Conservation (phyloP, 495 filamentous ascomycete species). For the Acidomyces sp. region DNA sequence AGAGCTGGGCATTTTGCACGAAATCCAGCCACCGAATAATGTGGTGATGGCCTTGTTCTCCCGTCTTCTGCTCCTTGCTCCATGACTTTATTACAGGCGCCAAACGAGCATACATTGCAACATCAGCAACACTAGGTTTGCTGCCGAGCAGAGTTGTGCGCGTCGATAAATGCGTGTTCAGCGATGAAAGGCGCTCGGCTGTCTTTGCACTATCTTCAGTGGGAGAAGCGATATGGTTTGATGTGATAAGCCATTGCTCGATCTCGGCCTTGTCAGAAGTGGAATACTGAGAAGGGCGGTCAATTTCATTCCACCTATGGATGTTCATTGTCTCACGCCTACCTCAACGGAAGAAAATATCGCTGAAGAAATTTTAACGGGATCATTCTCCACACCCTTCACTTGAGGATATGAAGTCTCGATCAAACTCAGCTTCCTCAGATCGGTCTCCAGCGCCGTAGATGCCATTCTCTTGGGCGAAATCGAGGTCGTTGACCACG, state of each 20-base stretch:
- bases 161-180: slow-evolving; percentile 77
- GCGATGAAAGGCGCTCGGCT: slow-evolving; percentile 43
- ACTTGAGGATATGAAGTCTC: slow-evolving; percentile 15
- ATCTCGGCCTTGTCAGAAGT: slow-evolving; percentile 70
- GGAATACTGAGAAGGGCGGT: slow-evolving; percentile 43
- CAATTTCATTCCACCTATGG: neutral
- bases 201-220: slow-evolving; percentile 45
- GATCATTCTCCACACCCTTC: slow-evolving; percentile 28
- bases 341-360: slow-evolving; percentile 42
- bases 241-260: slow-evolving; percentile 70
- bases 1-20: slow-evolving; percentile 75
- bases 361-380: slow-evolving; percentile 38
- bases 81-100: slow-evolving; percentile 67
- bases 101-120: slow-evolving; percentile 70
- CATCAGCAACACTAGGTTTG: slow-evolving; percentile 83
- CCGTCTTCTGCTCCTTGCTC: slow-evolving; percentile 77
- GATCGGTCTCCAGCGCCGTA: slow-evolving; percentile 5
- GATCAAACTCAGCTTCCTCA: slow-evolving; percentile 10
- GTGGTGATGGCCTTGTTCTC: slow-evolving; percentile 78
- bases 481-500: neutral
- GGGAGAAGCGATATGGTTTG: slow-evolving; percentile 50
- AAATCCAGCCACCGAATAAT: slow-evolving; percentile 89
- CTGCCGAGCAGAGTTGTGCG: slow-evolving; percentile 80
- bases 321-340: neutral
- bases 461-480: slow-evolving; percentile 1